Evolutionary conservation across 441 rosid species (phyloP), one percentile per base, ranked within the genome.

Genomic region (Daphne laureola): DNA sequence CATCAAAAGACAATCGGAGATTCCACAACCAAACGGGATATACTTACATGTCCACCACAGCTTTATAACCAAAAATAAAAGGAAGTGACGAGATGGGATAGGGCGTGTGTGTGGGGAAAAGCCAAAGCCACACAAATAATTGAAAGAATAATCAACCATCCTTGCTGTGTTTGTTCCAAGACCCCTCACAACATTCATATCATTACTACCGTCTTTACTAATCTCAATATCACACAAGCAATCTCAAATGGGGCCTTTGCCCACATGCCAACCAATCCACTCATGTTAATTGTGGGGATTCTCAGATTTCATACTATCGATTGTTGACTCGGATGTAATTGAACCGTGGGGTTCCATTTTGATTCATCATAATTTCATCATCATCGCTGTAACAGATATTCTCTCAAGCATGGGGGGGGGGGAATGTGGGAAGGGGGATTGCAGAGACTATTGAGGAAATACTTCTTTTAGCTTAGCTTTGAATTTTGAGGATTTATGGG

Each of bases 141-240:
- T 57, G 73, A 44, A 46, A 44, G 64, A 66, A 66, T 63, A 62
- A 57, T 66, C 42, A 73, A 66, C 73, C 72, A 70, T 83, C 78
- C 76, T 78, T 63, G 84, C 82, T 69, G 84, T 72, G 72, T 78
- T 80, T 71, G 81, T 84, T 74, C 78, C n/a, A n/a, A 81, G 67
- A 67, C 76, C 63, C 55, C 61, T 78, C 70, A 62, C 71, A 50
- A 67, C 73, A 72, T 54, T 56, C 59, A 68, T 72, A 81, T 78
- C 77, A 74, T 70, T 70, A 70, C 75, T 36, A 54, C 58, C 45
- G 40, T 67, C 45, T 63, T 54, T 47, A 45, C 48, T 27, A 36
- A 66, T 73, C 65, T 56, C 66, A 12, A 38, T 61, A 49, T 17
- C 55, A 41, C 60, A 64, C 14, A 43, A 31, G 44, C 23, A 46